Conservation (phyloP, 2,329 filamentous ascomycete species). For the Aspergillus sp. region DNA sequence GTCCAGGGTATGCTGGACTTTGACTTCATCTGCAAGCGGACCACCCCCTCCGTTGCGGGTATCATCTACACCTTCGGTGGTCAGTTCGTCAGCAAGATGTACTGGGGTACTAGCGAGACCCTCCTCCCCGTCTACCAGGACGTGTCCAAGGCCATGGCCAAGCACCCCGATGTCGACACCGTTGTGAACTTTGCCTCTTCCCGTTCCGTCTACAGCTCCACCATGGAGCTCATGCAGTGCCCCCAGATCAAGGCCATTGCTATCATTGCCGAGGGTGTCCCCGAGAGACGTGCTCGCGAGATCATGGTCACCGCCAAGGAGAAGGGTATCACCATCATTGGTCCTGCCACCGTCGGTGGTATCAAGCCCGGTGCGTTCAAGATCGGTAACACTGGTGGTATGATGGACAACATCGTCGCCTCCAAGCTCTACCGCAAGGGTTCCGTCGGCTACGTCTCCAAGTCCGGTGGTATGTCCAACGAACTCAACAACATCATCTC, state of each 20-base stretch:
- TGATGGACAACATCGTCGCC: conserved; percentile 99
- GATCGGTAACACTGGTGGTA: conserved; percentile 99
- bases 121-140: conserved; percentile 97
- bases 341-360: conserved; percentile 95
- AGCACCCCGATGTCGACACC: conserved; percentile 95
- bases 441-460: conserved; percentile 98
- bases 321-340: conserved; percentile 99
- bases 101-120: conserved; percentile 99
- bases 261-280: conserved; percentile 99
- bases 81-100: conserved; percentile 99
- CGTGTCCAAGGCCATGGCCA: conserved; percentile 85
- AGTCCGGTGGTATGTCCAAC: conserved; percentile 99
- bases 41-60: conserved; percentile 91
- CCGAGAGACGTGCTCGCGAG: conserved; percentile 96
- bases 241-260: conserved; percentile 98
- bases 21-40: conserved; percentile 99
- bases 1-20: conserved; percentile 97
- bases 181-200: conserved; percentile 99
- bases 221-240: conserved; percentile 96
- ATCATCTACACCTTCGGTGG: conserved; percentile 99
- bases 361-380: conserved; percentile 99
- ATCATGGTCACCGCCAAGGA: conserved; percentile 95
- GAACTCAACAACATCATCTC: conserved; percentile 99
- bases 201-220: conserved; percentile 96
- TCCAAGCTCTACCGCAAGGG: conserved; percentile 99